These are phyloP conservation scores for Larix sibirica DNA, from an alignment of 83 land plant species.

Conservation along the genomic window DNA sequence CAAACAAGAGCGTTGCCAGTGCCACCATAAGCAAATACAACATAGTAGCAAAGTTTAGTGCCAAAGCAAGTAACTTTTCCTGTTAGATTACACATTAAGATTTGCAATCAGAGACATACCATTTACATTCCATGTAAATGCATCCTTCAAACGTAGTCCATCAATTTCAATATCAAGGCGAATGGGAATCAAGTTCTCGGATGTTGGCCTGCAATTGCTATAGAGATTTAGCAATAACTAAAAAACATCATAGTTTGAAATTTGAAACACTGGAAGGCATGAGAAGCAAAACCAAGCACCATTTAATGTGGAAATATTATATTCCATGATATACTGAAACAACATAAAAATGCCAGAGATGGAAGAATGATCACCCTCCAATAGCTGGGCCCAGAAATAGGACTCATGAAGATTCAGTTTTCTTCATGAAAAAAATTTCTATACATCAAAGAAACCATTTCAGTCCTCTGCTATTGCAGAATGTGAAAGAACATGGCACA, in stretches of 20 bases:
- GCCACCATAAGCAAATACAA: neutral
- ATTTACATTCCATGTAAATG: constrained; percentile 85
- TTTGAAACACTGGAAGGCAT: neutral
- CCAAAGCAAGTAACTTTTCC: neutral
- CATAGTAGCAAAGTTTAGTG: neutral
- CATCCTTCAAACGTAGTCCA: constrained; percentile 71
- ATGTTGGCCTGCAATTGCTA: constrained; percentile 67
- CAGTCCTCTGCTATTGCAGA: no score
- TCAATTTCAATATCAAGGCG: constrained; percentile 84
- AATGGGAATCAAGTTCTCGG: constrained; percentile 80
- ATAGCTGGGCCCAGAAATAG: neutral
- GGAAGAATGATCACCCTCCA: neutral
- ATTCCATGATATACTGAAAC: neutral
- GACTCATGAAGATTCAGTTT: no score
- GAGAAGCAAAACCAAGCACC: neutral
- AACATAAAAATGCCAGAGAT: neutral
- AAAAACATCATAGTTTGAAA: neutral
- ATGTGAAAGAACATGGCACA: no score
- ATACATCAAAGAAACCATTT: no score
- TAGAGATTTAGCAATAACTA: neutral
- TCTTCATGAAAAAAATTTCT: no score
- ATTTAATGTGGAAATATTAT: neutral
- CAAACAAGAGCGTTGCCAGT: neutral
- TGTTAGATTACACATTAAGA: neutral
- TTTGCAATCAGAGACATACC: constrained; percentile 36